phyloP scores from a whole-genome alignment of 495 filamentous ascomycete species.

The Penicillium atrosanguineum region DNA sequence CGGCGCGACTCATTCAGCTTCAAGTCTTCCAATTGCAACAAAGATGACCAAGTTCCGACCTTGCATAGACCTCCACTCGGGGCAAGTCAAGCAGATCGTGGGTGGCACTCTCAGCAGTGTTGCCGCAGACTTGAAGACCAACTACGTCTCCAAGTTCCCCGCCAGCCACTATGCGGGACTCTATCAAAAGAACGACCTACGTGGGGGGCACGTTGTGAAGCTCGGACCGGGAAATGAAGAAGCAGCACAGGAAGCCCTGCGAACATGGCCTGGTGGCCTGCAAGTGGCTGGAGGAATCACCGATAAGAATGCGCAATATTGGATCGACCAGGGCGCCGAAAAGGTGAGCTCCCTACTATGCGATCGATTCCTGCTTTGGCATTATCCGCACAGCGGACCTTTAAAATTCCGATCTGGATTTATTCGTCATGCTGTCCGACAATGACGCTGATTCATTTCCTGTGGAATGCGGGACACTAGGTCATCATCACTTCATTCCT shows the following conservation, averaged over 20 bases:
- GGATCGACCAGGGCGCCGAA: constrained; percentile 85
- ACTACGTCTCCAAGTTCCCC: constrained; percentile 81
- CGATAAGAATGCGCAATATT: constrained; percentile 74
- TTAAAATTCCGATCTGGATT: not conserved
- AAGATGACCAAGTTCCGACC: constrained; percentile 92
- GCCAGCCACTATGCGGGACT: constrained; percentile 75
- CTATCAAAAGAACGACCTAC: constrained; percentile 69
- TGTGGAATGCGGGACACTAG: constrained; percentile 47
- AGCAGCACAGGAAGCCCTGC: constrained; percentile 73
- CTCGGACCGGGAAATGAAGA: constrained; percentile 83
- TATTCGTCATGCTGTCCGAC: constrained; percentile 7
- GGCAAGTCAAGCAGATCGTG: constrained; percentile 96
- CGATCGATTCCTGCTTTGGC: not conserved
- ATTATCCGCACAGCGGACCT: not conserved
- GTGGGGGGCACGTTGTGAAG: constrained; percentile 92
- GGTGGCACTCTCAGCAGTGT: constrained; percentile 80
- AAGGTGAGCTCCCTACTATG: constrained; percentile 59
- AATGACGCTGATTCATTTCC: constrained; percentile 15
- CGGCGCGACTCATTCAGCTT: constrained; percentile 4
- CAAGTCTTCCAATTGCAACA: constrained; percentile 6
- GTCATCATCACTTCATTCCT: constrained; percentile 87
- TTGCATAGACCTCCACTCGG: constrained; percentile 95
- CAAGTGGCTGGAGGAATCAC: constrained; percentile 93
- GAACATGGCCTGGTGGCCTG: constrained; percentile 69
- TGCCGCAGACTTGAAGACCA: constrained; percentile 71